Conservation (phyloP, 805 yeast genomes). For the Candida verbasci region DNA sequence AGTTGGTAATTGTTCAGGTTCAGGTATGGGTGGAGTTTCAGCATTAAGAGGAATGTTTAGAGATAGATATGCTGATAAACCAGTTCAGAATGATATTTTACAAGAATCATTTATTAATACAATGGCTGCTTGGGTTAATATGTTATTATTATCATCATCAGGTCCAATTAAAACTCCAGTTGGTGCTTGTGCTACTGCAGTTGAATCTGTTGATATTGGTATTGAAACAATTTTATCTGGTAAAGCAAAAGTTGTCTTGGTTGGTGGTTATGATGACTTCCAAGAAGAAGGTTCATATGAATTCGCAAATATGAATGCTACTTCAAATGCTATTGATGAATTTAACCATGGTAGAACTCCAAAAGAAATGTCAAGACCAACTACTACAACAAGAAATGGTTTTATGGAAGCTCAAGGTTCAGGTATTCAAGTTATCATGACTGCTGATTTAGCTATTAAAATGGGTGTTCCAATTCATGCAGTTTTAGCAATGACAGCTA, state of each 20-base stretch:
- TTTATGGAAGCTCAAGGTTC: constrained; percentile 99
- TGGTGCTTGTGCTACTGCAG: constrained; percentile 99
- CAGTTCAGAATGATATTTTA: constrained; percentile 94
- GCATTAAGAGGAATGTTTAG: constrained; percentile 98
- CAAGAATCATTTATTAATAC: constrained; percentile 99
- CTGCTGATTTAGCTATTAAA: constrained; percentile 85
- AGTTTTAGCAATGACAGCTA: constrained; percentile 87
- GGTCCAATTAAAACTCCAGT: constrained; percentile 99
- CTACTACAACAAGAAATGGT: constrained; percentile 93
- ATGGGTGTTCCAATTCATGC: constrained; percentile 99
- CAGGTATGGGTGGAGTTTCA: constrained; percentile 99
- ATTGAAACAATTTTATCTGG: constrained; percentile 89
- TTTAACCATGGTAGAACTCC: constrained; percentile 96
- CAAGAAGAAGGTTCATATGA: constrained; percentile 98
- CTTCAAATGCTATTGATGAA: constrained; percentile 85
- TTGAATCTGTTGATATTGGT: constrained; percentile 96
- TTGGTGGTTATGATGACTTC: constrained; percentile 99
- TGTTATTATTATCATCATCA: constrained; percentile 92
- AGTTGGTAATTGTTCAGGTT: constrained; percentile 98
- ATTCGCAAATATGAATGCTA: constrained; percentile 98
- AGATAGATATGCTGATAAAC: constrained; percentile 87
- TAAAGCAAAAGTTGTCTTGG: constrained; percentile 92
- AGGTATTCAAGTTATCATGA: constrained; percentile 96
- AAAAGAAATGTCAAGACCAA: constrained; percentile 97
- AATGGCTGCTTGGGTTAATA: constrained; percentile 99